Percentiles rank a stretch among this genome's conserved stretches.
Conservation (phyloP, 345 rosid genomes). For the Eucalyptus shirleyi region DNA sequence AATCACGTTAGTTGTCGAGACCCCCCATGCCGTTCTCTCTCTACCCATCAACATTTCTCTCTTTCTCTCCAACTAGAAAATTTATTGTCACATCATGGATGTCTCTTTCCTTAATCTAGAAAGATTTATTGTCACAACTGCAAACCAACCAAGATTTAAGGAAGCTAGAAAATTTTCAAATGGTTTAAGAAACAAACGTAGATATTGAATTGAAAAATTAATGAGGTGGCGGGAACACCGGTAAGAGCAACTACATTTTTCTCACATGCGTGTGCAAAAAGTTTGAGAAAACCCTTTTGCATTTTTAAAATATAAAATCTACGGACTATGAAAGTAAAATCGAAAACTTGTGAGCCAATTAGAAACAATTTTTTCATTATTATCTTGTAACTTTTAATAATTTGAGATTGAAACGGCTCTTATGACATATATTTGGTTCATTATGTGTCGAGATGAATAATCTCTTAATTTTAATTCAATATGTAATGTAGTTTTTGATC, state of each 20-base stretch:
- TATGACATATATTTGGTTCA: too few relatives aligned
- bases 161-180: not conserved
- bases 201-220: not conserved
- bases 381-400: too few relatives aligned
- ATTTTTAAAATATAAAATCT: too few relatives aligned
- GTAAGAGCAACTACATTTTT: not conserved
- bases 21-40: not conserved
- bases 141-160: not conserved
- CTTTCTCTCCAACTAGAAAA: not conserved
- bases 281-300: not conserved
- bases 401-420: too few relatives aligned
- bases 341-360: too few relatives aligned
- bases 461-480: too few relatives aligned
- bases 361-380: not conserved
- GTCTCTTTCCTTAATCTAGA: not conserved
- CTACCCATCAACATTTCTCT: not conserved
- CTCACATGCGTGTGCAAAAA: not conserved
- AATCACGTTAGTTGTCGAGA: not conserved
- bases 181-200: not conserved
- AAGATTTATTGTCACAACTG: not conserved
- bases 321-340: too few relatives aligned
- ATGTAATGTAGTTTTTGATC: fast-evolving
- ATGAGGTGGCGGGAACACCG: not conserved
- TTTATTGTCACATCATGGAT: too few relatives aligned
- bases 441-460: too few relatives aligned